These are phyloP conservation scores for Penicillium aurantiogriseum DNA, from an alignment of 2,329 filamentous ascomycete genomes.

Conservation along the genomic window DNA sequence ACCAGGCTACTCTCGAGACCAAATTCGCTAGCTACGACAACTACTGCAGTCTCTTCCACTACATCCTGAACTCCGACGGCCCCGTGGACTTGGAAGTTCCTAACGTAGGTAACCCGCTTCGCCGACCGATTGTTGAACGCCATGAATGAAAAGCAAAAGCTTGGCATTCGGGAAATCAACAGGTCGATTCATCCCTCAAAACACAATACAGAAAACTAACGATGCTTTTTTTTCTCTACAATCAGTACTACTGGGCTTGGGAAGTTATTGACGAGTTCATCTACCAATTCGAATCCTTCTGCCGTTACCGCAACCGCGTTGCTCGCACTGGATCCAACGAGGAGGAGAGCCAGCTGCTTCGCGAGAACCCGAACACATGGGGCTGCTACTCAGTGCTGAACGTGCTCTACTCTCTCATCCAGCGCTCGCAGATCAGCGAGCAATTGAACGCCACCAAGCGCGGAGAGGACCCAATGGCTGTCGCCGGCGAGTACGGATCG, in stretches of 20 bases:
- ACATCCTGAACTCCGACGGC: slow-evolving; percentile 98
- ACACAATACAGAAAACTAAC: slow-evolving; percentile 13
- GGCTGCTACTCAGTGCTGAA: slow-evolving; percentile 99
- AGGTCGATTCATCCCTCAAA: not conserved
- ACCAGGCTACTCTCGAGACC: slow-evolving; percentile 89
- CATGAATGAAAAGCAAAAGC: slow-evolving; percentile 17
- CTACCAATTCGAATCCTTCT: slow-evolving; percentile 99
- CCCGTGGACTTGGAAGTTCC: slow-evolving; percentile 95
- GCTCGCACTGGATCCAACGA: slow-evolving; percentile 78
- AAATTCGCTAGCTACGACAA: slow-evolving; percentile 99
- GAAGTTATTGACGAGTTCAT: slow-evolving; percentile 99
- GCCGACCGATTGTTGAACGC: slow-evolving; percentile 5
- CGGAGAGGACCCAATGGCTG: slow-evolving; percentile 80
- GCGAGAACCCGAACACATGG: slow-evolving; percentile 98
- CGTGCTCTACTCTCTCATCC: slow-evolving; percentile 97
- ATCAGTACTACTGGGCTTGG: slow-evolving; percentile 98
- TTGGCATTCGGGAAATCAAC: slow-evolving; percentile 13
- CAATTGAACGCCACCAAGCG: slow-evolving; percentile 93
- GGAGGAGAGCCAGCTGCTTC: slow-evolving; percentile 86
- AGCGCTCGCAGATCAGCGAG: slow-evolving; percentile 96
- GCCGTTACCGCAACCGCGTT: slow-evolving; percentile 88
- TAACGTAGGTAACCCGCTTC: slow-evolving; percentile 64
- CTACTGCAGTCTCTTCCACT: slow-evolving; percentile 99
- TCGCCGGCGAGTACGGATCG: slow-evolving; percentile 92
- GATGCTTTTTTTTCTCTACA: not conserved